Conservation (phyloP, 176 grass and related monocot genomes). For the Tuctoria greenei region DNA sequence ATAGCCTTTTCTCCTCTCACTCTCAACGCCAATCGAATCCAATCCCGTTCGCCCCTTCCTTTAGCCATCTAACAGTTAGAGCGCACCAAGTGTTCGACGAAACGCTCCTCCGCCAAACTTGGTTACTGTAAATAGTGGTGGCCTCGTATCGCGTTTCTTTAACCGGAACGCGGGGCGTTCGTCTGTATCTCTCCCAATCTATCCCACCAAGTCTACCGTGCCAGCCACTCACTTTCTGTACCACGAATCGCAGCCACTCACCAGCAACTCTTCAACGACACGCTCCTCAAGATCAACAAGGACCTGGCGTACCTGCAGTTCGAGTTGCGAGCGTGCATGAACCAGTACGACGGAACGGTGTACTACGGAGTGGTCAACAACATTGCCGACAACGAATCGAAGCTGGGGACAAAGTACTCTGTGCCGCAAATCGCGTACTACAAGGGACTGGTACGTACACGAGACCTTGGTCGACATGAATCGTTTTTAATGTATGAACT, state of each 20-base stretch:
- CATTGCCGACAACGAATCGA: constrained; percentile 74
- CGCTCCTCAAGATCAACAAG: constrained; percentile 76
- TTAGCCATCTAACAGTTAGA: background rate
- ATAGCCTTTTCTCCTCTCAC: background rate
- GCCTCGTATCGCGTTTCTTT: no score
- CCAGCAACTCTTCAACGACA: constrained; percentile 60
- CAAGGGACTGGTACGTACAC: constrained; percentile 89
- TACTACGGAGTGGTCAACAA: constrained; percentile 85
- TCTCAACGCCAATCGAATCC: background rate
- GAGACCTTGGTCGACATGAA: constrained; percentile 2
- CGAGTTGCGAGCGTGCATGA: constrained; percentile 79
- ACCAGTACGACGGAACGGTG: constrained; percentile 76
- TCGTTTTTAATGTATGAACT: background rate
- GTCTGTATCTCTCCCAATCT: no score
- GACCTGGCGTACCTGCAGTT: constrained; percentile 71
- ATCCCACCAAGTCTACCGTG: background rate
- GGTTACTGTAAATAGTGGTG: background rate
- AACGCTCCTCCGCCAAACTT: background rate
- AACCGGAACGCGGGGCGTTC: no score
- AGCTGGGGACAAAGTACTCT: constrained; percentile 84
- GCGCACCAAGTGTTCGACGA: constrained; percentile 18
- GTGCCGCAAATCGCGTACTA: constrained; percentile 87
- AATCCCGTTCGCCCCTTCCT: background rate
- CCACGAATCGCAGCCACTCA: constrained; percentile 45
- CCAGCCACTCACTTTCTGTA: constrained; percentile 2